Evolutionary conservation across 805 yeast genomes (phyloP).

Genomic region (Yarrowia sp.): DNA sequence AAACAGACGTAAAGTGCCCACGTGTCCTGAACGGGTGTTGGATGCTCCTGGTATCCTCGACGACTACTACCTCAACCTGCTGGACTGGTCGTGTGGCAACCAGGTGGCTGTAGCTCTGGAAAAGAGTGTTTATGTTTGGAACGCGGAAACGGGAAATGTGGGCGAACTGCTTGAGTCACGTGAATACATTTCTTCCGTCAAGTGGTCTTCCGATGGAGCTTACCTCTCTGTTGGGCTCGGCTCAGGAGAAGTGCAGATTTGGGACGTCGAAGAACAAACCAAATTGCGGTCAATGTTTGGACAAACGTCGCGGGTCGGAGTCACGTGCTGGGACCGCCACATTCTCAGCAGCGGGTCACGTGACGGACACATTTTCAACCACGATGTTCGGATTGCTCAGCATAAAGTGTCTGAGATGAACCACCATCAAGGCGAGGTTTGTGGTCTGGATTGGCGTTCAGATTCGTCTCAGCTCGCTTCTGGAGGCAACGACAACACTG

Average conservation of each 20-base stretch:
- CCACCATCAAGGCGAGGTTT: slow-evolving; percentile 82
- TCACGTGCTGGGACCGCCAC: slow-evolving; percentile 83
- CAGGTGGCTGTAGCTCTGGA: slow-evolving; percentile 86
- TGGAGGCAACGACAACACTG: slow-evolving; percentile 93
- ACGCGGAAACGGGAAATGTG: slow-evolving; percentile 79
- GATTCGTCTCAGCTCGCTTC: slow-evolving; percentile 86
- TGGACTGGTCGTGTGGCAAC: slow-evolving; percentile 85
- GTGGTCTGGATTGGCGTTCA: slow-evolving; percentile 81
- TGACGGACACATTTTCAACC: slow-evolving; percentile 77
- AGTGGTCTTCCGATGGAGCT: slow-evolving; percentile 90
- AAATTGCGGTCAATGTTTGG: slow-evolving; percentile 76
- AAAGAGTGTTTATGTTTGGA: slow-evolving; percentile 84
- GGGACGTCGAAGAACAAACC: slow-evolving; percentile 83
- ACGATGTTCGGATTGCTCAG: slow-evolving; percentile 82
- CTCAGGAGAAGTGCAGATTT: slow-evolving; percentile 82
- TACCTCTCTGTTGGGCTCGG: slow-evolving; percentile 80
- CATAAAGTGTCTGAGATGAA: slow-evolving; percentile 64
- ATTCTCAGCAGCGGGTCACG: slow-evolving; percentile 83
- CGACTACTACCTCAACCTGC: slow-evolving; percentile 83
- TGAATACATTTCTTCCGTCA: slow-evolving; percentile 59
- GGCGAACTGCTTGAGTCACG: slow-evolving; percentile 56
- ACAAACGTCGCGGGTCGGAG: slow-evolving; percentile 72
- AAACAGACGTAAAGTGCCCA: slow-evolving; percentile 61
- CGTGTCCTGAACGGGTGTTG: slow-evolving; percentile 86
- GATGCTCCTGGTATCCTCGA: slow-evolving; percentile 96